Percentiles rank a stretch among this genome's conserved stretches.
Conservation (phyloP, 176 grass and related monocot genomes). For the Juncus inflexus region DNA sequence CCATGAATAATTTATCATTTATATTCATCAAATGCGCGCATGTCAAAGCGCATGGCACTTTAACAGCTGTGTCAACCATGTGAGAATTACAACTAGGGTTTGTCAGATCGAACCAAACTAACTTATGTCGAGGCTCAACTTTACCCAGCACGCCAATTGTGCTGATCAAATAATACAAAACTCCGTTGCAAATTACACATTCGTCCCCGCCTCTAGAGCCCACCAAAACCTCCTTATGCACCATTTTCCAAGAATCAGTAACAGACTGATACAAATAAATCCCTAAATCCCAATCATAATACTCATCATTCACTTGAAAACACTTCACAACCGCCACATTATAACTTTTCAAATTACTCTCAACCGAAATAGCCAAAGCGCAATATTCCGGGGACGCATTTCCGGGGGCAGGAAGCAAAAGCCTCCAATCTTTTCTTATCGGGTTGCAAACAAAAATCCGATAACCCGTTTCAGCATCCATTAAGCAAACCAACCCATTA, state of each 20-base stretch:
- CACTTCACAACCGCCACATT: slow-evolving; percentile 62
- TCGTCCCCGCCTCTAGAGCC: slow-evolving; percentile 69
- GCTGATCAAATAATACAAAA: slow-evolving; percentile 78
- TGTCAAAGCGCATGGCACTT: slow-evolving; percentile 62
- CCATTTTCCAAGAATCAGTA: slow-evolving; percentile 42
- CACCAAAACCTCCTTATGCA: slow-evolving; percentile 45
- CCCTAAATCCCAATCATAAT: slow-evolving; percentile 64
- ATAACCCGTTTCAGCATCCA: slow-evolving; percentile 67
- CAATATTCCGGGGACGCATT: slow-evolving; percentile 61
- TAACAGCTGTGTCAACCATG: slow-evolving; percentile 43
- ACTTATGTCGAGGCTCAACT: slow-evolving; percentile 49
- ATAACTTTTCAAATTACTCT: slow-evolving; percentile 49
- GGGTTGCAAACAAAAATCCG: slow-evolving; percentile 77
- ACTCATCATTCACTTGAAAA: slow-evolving; percentile 51
- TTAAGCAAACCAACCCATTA: slow-evolving; percentile 62
- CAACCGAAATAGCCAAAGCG: slow-evolving; percentile 55
- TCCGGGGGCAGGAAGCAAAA: slow-evolving; percentile 45
- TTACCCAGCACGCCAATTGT: slow-evolving; percentile 50
- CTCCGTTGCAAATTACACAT: slow-evolving; percentile 78
- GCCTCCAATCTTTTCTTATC: slow-evolving; percentile 61
- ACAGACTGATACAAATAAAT: slow-evolving; percentile 62
- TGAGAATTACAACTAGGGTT: slow-evolving; percentile 2
- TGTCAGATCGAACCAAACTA: slow-evolving; percentile 69
- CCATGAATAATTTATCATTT: slow-evolving; percentile 54
- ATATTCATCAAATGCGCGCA: slow-evolving; percentile 80